Evolutionary conservation across 345 rosid genomes (phyloP), one percentile per base, ranked within the genome.

Genomic region (Salix brachista): DNA sequence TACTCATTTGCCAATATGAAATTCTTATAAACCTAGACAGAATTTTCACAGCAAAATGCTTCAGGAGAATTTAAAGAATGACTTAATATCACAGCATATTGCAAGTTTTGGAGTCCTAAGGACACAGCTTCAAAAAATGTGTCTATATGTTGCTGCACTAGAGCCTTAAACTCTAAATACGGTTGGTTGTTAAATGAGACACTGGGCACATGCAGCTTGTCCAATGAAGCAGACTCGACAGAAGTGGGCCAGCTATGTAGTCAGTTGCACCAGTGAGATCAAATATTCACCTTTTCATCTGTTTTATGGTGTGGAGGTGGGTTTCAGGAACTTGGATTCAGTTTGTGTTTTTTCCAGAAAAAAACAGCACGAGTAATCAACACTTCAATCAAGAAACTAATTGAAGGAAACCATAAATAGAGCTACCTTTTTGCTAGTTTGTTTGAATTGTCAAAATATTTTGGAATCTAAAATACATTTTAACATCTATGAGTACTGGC

Each of bases 1-100:
- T 86, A 92, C 71, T 94, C 91, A 73, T 96, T 96, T 18, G 89
- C 90, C 85, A 96, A 76, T 73, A 87, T 75, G 79, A 89, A 70
- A 87, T 90, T 89, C 87, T 91, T 87, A 50, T 83, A 83, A 36
- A 80, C 97, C 99, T 96, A 81, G 21, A 87, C 14, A 83, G 67
- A 75, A 79, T 81, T 77, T 77, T 80, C 32, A 70, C 19, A 65
- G 34, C 4, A 71, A 71, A 70, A 46, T 48, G 48, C 54, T 36
- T 18, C 42, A 74, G 14, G 23, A 67, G 70, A 50, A 1, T 36
- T 23, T 4, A 69, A 17, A 30, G 14, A 46, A 77, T 4, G 48
- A 70, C 13, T 3, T 8, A 25, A 50, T 37, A 37, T 26, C 30
- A 48, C 28, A 32, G 30, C 32, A 14, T 17, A 5, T 17, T 32